Evolutionary conservation across 768 basidiomycete genomes (phyloP), one percentile per base, ranked within the genome.

Genomic region (Bullera alba): DNA sequence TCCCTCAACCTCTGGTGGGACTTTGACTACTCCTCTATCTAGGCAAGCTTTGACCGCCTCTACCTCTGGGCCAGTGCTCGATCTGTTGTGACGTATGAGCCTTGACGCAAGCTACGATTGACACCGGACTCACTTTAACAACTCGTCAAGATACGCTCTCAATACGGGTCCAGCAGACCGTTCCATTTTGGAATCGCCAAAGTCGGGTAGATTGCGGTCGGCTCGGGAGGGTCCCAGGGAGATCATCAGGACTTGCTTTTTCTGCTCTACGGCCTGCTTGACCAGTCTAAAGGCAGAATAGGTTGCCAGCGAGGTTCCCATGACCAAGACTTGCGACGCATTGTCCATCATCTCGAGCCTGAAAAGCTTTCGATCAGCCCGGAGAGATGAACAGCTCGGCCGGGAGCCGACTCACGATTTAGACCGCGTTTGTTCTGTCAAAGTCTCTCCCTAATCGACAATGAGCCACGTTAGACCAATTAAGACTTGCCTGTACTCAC

Each of bases 251-350:
- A 90, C 82, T 0, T 84, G 83, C 72, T 89, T 93, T 19, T 78
- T 76, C 15, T 81, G 74, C 53, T 86, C 81, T 4, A 85, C 67
- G 1, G 91, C 89, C 57, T 81, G 83, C 68, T 84, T 88, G 41
- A 92, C 76, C 26, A 96, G 73, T 58, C 91, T 78, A 73, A 84
- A 95, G 2, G 90, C 89, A 5, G 87, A 91, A 73, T 86, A 95
- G 0, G 92, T 96, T 0, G 93, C 90, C 23, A 95, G 79, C 0
- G 88, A 90, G 0, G 90, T 92, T 28, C 92, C 93, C 30, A 93
- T 74, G 34, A 93, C 75, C 38, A 97, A 79, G 0, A 96, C 71
- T 38, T 81, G 77, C 46, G 87, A 83, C 19, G 81, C 51, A 26
- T 37, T 15, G n/a, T 25, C 21, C 4, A 58, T 42, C 17, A 59